Conservation (phyloP, 225 moss, liverwort and hornwort species). For the Anthoceros angustus region DNA sequence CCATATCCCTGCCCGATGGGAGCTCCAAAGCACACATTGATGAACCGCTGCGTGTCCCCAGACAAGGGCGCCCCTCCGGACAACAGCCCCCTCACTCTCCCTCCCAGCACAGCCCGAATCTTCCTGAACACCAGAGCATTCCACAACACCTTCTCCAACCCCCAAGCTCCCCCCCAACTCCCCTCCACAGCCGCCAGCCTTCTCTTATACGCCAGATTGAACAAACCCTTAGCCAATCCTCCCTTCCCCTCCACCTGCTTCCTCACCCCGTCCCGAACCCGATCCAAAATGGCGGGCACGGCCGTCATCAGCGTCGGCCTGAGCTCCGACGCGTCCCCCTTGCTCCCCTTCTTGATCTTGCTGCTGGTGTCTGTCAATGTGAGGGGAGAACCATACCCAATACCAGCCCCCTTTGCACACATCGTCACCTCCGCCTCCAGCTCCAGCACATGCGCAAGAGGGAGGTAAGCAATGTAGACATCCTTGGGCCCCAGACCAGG, state of each 20-base stretch:
- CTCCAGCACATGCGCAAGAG: conserved; percentile 88
- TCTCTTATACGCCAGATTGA: conserved; percentile 72
- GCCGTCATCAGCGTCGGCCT: conserved; percentile 88
- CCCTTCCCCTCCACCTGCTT: conserved; percentile 80
- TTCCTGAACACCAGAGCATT: conserved; percentile 74
- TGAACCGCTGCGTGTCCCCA: conserved; percentile 85
- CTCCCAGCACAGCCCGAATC: conserved; percentile 77
- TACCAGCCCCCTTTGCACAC: conserved; percentile 32
- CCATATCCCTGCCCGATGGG: conserved; percentile 97
- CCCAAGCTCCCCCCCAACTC: conserved; percentile 79
- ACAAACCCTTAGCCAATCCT: conserved; percentile 52
- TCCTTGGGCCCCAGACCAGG: conserved; percentile 45
- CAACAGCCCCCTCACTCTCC: conserved; percentile 65
- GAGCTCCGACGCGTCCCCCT: conserved; percentile 68
- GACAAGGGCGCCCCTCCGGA: conserved; percentile 95
- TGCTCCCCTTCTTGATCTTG: conserved; percentile 83
- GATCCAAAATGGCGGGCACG: conserved; percentile 94
- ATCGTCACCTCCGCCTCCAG: conserved; percentile 56
- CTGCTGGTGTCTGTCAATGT: conserved; percentile 86
- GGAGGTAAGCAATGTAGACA: conserved; percentile 79
- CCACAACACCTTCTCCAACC: conserved; percentile 63
- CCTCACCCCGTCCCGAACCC: conserved; percentile 86
- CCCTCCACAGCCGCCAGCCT: conserved; percentile 70
- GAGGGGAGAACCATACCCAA: conserved; percentile 84
- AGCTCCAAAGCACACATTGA: conserved; percentile 93